Percentiles rank a stretch among this genome's conserved stretches.
phyloP scores from a whole-genome alignment of 2,329 filamentous ascomycete species.

The Claviceps sp. region DNA sequence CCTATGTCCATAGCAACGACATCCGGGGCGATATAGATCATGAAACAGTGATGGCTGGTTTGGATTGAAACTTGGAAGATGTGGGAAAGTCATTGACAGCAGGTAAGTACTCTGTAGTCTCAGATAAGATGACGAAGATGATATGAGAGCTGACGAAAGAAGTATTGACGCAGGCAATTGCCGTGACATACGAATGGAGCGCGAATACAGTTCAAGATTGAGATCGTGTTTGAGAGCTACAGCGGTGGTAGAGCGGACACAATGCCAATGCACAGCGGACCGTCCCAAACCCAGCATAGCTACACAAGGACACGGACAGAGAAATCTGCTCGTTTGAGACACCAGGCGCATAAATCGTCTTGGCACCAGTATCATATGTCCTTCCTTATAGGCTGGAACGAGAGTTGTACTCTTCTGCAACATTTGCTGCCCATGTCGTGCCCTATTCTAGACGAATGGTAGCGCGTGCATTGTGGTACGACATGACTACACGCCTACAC shows the following conservation, averaged over 20 bases:
- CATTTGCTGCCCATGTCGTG: background rate
- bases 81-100: too few relatives aligned
- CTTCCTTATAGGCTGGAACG: background rate
- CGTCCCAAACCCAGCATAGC: background rate
- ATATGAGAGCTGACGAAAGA: background rate
- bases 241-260: background rate
- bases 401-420: background rate
- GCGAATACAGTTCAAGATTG: slow-evolving; percentile 2
- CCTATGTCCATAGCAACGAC: too few relatives aligned
- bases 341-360: background rate
- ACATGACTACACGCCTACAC: background rate
- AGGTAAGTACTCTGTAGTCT: background rate
- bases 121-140: background rate
- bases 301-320: background rate
- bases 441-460: background rate
- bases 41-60: too few relatives aligned
- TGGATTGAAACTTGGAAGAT: too few relatives aligned
- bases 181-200: slow-evolving; percentile 5
- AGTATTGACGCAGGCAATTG: background rate
- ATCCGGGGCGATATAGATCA: too few relatives aligned
- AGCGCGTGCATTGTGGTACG: background rate
- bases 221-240: background rate
- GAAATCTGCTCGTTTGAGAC: background rate
- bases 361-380: background rate
- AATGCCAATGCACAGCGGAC: background rate